Conservation (phyloP, 371 early-diverging fungal species). For the Apophysomyces variabilis region DNA sequence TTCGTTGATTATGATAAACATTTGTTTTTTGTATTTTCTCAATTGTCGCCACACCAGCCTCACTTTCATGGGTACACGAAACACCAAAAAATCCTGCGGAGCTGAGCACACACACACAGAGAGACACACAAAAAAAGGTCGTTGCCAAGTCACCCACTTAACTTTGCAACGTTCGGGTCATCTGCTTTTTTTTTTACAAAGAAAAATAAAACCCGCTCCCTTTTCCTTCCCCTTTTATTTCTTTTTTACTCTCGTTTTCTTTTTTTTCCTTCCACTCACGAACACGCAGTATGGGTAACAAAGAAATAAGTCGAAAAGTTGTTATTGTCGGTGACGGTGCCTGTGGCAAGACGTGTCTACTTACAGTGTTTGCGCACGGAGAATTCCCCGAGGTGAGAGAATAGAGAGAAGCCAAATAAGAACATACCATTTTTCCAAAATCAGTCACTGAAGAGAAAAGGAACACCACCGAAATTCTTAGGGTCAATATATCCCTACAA, state of each 20-base stretch:
- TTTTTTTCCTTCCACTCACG: conserved; percentile 1
- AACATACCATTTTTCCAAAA: background rate
- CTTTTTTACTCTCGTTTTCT: conserved; percentile 1
- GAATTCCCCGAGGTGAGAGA: conserved; percentile 48
- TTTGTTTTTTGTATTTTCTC: background rate
- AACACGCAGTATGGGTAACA: background rate
- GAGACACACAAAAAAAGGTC: background rate
- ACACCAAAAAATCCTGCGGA: background rate
- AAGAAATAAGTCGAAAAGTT: conserved; percentile 55
- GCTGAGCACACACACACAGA: background rate
- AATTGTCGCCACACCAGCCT: conserved; percentile 1
- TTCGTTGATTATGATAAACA: background rate
- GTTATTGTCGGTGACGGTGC: conserved; percentile 73
- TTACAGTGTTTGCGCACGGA: conserved; percentile 57
- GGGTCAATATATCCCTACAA: conserved; percentile 53
- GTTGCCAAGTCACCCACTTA: conserved; percentile 9
- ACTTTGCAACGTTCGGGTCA: background rate
- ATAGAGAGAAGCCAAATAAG: conserved; percentile 11
- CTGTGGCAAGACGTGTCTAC: conserved; percentile 65
- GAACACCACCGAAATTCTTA: conserved; percentile 8
- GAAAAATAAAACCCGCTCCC: conserved; percentile 2
- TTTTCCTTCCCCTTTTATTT: conserved; percentile 10
- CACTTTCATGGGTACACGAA: background rate
- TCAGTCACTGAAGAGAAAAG: conserved; percentile 12
- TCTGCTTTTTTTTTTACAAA: background rate